Base-by-base conservation (phyloP, 1,284 basidiomycete species). In the Entoloma clypeatum region DNA sequence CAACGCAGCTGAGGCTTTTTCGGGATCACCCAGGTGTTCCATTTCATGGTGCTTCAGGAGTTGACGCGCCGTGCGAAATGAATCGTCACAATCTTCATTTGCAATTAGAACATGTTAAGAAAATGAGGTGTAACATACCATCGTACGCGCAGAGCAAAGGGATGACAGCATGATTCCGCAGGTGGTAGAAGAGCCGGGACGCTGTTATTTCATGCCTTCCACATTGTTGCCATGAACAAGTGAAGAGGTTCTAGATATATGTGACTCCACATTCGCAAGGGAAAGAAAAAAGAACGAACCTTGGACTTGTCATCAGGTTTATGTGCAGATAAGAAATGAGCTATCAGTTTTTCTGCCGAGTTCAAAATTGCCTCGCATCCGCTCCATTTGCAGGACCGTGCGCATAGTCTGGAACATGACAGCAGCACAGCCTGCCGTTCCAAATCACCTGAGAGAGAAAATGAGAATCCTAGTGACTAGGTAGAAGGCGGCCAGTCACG, bases 341-440 rank as follows among this genome's bases (percentile, higher is more conserved):
- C 55, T 26, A 69, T 57, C 39, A 85, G 57, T 38, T 63, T 65
- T 33, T 69, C 62, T 3, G 64, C 61, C 30, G 75, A 77, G 52
- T 80, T 81, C 51, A 84, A 54, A 14, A 75, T 51, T 33, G 64
- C 66, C 43, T 64, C 62, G 56, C 84, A 87, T 23, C 67, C 65
- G 41, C 58, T 59, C 84, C 85, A 87, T 49, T 63, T 65, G 60
- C 83, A 87, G 9, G 54, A 62, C 25, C 64, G 59, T 45, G 67
- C 64, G 42, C 63, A 64, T 37, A 83, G 50, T 45, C 76, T 63
- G 8, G 65, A 68, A 45, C 64, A 71, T 42, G 77, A 67, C 41
- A 72, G 55, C 43, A 62, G 53, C 43, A 76, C 58, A 26, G 67
- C 65, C 30, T 65, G 57, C 43, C 55, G 60, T 50, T 73, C 71